A percentile compares a stretch with the other conserved stretches of the same genome.
Evolutionary conservation across 306 rosid species (phyloP).

Genomic region (Vigna trinervia): DNA sequence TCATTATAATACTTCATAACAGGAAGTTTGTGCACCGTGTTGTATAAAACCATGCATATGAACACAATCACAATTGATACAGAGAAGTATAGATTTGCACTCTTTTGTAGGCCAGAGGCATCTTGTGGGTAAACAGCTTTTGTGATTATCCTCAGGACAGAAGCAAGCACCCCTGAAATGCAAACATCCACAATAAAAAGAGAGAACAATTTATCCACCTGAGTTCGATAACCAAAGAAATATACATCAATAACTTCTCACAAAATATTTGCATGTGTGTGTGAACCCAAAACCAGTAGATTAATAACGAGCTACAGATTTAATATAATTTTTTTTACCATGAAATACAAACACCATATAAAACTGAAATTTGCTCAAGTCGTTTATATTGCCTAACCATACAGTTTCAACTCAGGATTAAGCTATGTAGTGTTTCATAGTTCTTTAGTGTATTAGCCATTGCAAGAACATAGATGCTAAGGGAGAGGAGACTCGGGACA

Average conservation of each 20-base stretch:
- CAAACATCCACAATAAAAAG: slow-evolving; percentile 16
- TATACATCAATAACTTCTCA: slow-evolving; percentile 10
- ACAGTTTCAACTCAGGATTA: slow-evolving; percentile 13
- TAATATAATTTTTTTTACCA: neutral
- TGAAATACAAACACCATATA: neutral
- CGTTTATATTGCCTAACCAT: neutral
- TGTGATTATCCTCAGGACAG: slow-evolving; percentile 73
- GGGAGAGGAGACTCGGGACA: neutral
- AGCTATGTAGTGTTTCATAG: slow-evolving; percentile 11
- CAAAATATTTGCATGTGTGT: slow-evolving; percentile 14
- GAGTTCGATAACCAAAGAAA: slow-evolving; percentile 34
- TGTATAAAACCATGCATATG: slow-evolving; percentile 70
- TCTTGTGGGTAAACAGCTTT: slow-evolving; percentile 85
- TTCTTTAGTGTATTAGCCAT: neutral
- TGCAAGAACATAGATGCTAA: neutral
- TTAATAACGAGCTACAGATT: slow-evolving; percentile 14
- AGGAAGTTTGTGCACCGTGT: slow-evolving; percentile 75
- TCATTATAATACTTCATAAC: slow-evolving; percentile 76
- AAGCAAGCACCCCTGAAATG: slow-evolving; percentile 77
- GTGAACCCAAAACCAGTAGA: neutral
- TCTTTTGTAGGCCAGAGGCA: slow-evolving; percentile 68
- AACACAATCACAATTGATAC: slow-evolving; percentile 72
- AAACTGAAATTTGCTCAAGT: slow-evolving; percentile 18
- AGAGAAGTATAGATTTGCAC: slow-evolving; percentile 83
- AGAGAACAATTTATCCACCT: neutral